Percentiles rank a stretch among this genome's conserved stretches.
These are phyloP conservation scores for Annulohypoxylon moriforme DNA, from an alignment of 495 filamentous ascomycete species.

Conservation along the genomic window DNA sequence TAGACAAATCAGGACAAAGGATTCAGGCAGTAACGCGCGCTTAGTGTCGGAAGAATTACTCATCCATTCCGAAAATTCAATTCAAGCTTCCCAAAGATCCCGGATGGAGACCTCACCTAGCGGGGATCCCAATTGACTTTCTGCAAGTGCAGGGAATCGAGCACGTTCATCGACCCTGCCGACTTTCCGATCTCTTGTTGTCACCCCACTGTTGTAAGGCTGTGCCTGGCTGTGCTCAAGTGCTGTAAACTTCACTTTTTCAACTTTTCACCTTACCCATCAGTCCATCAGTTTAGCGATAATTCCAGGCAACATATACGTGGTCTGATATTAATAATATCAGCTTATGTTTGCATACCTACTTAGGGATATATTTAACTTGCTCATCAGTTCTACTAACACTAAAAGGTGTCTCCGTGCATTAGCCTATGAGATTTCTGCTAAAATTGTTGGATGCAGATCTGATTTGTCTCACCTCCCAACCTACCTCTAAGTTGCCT, in stretches of 20 bases:
- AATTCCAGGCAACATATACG: neutral
- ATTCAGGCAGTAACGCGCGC: neutral
- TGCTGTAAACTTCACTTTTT: neutral
- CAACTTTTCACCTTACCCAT: neutral
- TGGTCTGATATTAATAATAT: no score
- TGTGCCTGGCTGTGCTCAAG: neutral
- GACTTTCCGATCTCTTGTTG: neutral
- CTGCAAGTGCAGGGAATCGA: constrained; percentile 1
- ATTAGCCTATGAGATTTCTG: neutral
- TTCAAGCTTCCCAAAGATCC: neutral
- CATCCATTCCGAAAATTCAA: constrained; percentile 16
- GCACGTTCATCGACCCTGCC: neutral
- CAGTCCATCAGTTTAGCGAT: neutral
- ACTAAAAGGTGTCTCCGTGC: neutral
- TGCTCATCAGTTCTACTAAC: no score
- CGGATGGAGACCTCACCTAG: neutral
- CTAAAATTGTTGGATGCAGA: neutral
- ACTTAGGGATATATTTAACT: no score
- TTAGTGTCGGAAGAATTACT: constrained; percentile 15
- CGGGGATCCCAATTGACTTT: neutral
- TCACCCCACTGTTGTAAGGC: neutral
- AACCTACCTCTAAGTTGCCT: neutral
- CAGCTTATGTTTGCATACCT: no score
- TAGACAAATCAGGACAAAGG: constrained; percentile 14
- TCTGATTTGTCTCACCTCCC: neutral